Conservation (phyloP, 805 yeast species). For the Pichia scutulata region DNA sequence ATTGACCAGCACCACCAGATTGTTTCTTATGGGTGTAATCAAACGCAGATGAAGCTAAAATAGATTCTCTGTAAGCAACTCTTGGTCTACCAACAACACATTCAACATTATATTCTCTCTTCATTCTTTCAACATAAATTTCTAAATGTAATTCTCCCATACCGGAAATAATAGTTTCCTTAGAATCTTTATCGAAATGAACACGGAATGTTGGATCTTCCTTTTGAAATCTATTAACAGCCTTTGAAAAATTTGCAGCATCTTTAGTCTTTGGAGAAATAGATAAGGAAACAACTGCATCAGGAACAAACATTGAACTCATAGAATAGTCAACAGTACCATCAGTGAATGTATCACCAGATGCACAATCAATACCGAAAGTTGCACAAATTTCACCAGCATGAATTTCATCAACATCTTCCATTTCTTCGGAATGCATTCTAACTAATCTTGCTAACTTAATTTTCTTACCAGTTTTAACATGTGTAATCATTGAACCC, state of each 20-base stretch:
- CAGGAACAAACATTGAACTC: constrained; percentile 98
- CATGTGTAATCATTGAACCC: constrained; percentile 82
- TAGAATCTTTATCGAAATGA: constrained; percentile 79
- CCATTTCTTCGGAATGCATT: constrained; percentile 99
- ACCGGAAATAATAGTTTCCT: constrained; percentile 92
- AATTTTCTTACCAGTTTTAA: constrained; percentile 86
- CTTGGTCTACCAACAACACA: constrained; percentile 96
- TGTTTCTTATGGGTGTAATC: constrained; percentile 97
- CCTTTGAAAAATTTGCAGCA: constrained; percentile 85
- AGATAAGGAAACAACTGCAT: constrained; percentile 92
- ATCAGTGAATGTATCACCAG: constrained; percentile 96
- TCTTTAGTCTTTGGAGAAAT: constrained; percentile 85
- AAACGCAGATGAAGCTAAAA: constrained; percentile 62
- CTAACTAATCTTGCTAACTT: constrained; percentile 91
- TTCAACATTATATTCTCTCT: constrained; percentile 92
- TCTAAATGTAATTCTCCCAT: constrained; percentile 94
- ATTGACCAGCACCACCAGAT: constrained; percentile 99
- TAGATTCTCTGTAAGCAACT: constrained; percentile 95
- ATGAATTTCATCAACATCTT: constrained; percentile 89
- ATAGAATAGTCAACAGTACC: constrained; percentile 75
- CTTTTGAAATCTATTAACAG: constrained; percentile 94
- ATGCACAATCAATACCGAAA: constrained; percentile 97
- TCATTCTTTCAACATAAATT: constrained; percentile 96
- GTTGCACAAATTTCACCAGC: constrained; percentile 99
- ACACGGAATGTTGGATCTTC: constrained; percentile 99